Conservation (phyloP, 2,329 filamentous ascomycete species). For the Pseudogymnoascus sp. region DNA sequence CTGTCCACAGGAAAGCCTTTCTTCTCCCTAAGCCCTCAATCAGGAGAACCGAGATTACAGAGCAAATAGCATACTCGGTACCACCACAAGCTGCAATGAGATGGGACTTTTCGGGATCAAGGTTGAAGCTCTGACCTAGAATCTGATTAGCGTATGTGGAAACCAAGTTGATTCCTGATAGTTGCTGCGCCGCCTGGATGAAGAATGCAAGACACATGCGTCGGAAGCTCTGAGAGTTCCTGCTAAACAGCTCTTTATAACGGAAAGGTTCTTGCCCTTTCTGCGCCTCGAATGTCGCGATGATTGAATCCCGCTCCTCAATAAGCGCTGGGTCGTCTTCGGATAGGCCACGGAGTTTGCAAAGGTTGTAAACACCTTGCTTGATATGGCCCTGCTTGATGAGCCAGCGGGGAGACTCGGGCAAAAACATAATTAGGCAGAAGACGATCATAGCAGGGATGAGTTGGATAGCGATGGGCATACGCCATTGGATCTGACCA, state of each 20-base stretch:
- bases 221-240: conserved; percentile 36
- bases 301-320: conserved; percentile 30
- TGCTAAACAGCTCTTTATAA: conserved; percentile 30
- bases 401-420: conserved; percentile 49
- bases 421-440: conserved; percentile 39
- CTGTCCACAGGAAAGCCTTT: conserved; percentile 61
- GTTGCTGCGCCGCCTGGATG: conserved; percentile 15
- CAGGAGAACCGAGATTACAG: conserved; percentile 23
- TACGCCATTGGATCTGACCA: conserved; percentile 43
- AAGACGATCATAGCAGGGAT: conserved; percentile 42
- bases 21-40: conserved; percentile 53
- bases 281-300: conserved; percentile 51
- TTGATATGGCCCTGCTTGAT: conserved; percentile 48
- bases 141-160: neutral
- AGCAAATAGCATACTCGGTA: conserved; percentile 31
- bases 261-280: conserved; percentile 12
- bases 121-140: conserved; percentile 17
- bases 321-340: neutral
- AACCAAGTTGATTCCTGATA: neutral
- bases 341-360: conserved; percentile 43
- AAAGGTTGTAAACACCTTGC: conserved; percentile 46
- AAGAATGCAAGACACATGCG: conserved; percentile 40
- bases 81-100: conserved; percentile 45
- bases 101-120: conserved; percentile 38
- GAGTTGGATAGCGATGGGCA: conserved; percentile 46